Evolutionary conservation across 2,329 filamentous ascomycete genomes (phyloP).

Genomic region (Metarhizium guizhouense): DNA sequence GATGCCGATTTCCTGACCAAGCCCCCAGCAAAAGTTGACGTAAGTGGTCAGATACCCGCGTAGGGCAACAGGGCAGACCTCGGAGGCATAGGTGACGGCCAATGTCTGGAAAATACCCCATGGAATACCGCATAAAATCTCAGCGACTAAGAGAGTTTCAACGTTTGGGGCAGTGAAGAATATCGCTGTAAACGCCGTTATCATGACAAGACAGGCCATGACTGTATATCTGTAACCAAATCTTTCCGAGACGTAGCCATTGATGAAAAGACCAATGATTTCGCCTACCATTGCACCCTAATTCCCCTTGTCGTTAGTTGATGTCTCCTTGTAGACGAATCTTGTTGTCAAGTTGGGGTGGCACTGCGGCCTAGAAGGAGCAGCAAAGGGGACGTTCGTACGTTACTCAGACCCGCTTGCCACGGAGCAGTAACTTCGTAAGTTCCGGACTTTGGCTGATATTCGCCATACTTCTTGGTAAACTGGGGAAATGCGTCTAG

Average conservation of each 20-base stretch:
- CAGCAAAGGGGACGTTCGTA: constrained; percentile 16
- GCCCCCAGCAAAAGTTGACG: constrained; percentile 69
- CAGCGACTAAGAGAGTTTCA: constrained; percentile 47
- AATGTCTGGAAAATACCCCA: constrained; percentile 53
- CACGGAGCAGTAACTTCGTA: constrained; percentile 52
- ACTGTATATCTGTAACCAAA: constrained; percentile 60
- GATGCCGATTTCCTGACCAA: constrained; percentile 66
- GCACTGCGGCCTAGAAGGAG: not conserved
- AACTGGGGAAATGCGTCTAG: constrained; percentile 46
- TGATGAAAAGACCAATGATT: constrained; percentile 57
- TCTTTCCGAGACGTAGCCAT: constrained; percentile 57
- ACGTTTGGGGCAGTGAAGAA: constrained; percentile 57
- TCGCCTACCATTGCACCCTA: constrained; percentile 36
- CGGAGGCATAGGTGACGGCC: constrained; percentile 58
- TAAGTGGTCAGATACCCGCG: constrained; percentile 66
- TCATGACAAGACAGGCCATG: constrained; percentile 43
- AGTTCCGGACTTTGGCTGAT: constrained; percentile 28
- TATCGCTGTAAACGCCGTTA: constrained; percentile 51
- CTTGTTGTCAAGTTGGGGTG: not conserved
- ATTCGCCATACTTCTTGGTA: constrained; percentile 47
- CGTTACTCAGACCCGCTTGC: constrained; percentile 53
- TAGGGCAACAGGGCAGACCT: constrained; percentile 64
- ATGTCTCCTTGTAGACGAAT: not conserved
- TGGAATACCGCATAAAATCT: constrained; percentile 55
- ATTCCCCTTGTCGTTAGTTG: not conserved